Percentiles rank a stretch among this genome's conserved stretches.
Evolutionary conservation across 208 protist genomes (phyloP).

Genomic region (Leishmania lainsoni): DNA sequence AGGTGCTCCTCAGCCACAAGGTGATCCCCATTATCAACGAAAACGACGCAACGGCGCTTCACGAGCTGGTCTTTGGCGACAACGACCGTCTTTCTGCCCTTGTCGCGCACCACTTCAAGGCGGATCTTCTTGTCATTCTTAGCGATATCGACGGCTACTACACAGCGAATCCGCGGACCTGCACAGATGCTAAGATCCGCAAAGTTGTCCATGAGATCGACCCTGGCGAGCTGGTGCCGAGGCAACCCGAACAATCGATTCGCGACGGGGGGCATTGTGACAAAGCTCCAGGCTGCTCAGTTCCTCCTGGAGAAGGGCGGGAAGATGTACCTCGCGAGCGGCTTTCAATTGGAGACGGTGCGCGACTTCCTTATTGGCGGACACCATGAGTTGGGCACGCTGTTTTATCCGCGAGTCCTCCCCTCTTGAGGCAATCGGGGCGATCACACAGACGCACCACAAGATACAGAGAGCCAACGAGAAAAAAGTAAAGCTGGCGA

Average conservation of each 20-base stretch:
- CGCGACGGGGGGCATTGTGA: constrained; percentile 44
- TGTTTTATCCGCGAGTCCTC: constrained; percentile 14
- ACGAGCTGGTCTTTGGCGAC: constrained; percentile 54
- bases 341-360: constrained; percentile 26
- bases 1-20: constrained; percentile 46
- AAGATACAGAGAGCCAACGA: too few species aligned
- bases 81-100: constrained; percentile 66
- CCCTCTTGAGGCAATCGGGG: neutral
- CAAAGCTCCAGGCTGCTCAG: constrained; percentile 45
- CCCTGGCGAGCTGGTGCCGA: constrained; percentile 22
- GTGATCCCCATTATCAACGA: constrained; percentile 66
- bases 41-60: constrained; percentile 42
- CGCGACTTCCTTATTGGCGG: constrained; percentile 30
- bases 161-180: constrained; percentile 45
- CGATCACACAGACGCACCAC: neutral
- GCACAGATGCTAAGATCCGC: constrained; percentile 32
- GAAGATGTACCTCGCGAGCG: constrained; percentile 37
- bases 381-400: constrained; percentile 19
- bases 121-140: constrained; percentile 76
- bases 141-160: constrained; percentile 90
- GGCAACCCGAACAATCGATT: constrained; percentile 36
- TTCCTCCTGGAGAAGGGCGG: constrained; percentile 30
- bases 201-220: constrained; percentile 23
- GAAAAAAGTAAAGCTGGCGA: too few species aligned
- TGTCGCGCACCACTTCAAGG: constrained; percentile 68